Conservation (phyloP, 495 filamentous ascomycete species). For the Aspergillus indologenus region DNA sequence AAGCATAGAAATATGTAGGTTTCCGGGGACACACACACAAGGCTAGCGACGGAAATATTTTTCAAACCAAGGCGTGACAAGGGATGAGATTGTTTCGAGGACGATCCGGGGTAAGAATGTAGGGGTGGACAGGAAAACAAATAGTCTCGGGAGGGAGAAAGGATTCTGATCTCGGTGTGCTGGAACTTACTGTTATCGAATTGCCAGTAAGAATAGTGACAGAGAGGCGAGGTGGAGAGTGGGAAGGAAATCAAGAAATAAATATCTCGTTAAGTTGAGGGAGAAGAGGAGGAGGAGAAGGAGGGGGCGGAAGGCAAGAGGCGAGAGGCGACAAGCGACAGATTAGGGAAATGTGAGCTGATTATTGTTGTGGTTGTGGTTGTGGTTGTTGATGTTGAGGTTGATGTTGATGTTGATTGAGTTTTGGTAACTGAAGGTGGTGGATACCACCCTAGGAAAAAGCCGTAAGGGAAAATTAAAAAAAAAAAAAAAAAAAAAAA, state of each 20-base stretch:
- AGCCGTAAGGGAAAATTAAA: background rate
- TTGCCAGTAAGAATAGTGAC: background rate
- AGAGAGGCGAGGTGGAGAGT: background rate
- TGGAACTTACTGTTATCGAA: background rate
- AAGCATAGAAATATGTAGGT: background rate
- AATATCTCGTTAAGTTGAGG: too few relatives aligned
- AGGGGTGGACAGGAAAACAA: slow-evolving; percentile 9
- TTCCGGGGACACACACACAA: background rate
- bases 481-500: background rate
- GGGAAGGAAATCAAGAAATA: too few relatives aligned
- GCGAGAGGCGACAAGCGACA: too few relatives aligned
- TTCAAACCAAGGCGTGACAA: slow-evolving; percentile 1
- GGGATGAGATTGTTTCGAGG: slow-evolving; percentile 7
- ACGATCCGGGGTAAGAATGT: slow-evolving; percentile 7
- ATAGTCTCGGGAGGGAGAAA: background rate
- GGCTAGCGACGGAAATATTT: background rate
- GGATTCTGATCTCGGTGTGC: background rate
- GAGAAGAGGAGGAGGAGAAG: too few relatives aligned
- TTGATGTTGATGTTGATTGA: background rate
- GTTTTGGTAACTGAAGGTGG: background rate
- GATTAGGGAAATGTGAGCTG: too few relatives aligned
- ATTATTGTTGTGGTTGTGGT: too few relatives aligned
- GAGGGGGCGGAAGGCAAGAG: too few relatives aligned
- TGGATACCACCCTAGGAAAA: slow-evolving; percentile 12
- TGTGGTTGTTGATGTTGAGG: background rate